Evolutionary conservation across 2,329 filamentous ascomycete species (phyloP).

Genomic region (Westerdykella ornata): DNA sequence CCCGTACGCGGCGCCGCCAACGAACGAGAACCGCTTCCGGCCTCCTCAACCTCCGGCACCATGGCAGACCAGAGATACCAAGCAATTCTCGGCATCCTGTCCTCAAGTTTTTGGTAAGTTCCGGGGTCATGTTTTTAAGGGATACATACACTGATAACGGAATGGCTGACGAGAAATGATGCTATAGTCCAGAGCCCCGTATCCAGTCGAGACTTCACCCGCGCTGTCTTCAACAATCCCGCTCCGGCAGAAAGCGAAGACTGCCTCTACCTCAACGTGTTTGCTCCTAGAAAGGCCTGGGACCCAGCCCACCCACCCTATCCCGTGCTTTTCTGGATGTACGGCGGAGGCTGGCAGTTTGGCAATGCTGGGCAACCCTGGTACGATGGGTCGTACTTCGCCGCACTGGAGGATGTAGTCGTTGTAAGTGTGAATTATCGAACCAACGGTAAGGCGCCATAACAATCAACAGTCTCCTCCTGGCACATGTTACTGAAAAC

Average conservation of each 20-base stretch:
- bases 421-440: slow-evolving; percentile 6
- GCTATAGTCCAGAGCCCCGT: neutral
- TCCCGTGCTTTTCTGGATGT: slow-evolving; percentile 6
- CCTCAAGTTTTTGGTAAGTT: neutral
- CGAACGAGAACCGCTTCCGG: neutral
- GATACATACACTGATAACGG: neutral
- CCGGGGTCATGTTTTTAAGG: neutral
- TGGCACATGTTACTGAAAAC: neutral
- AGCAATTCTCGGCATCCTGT: neutral
- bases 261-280: slow-evolving; percentile 29
- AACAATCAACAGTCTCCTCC: too few species aligned
- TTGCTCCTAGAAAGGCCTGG: slow-evolving; percentile 12
- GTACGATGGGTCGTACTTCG: slow-evolving; percentile 6
- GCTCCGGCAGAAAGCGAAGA: slow-evolving; percentile 16
- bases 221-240: slow-evolving; percentile 5
- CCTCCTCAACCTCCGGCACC: neutral
- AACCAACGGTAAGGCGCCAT: slow-evolving; percentile 2
- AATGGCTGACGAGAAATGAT: neutral
- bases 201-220: neutral
- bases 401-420: slow-evolving; percentile 5
- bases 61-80: slow-evolving; percentile 1
- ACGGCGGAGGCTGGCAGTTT: slow-evolving; percentile 3
- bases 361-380: slow-evolving; percentile 1
- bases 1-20: slow-evolving; percentile 1
- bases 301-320: neutral